Percentiles rank a stretch among this genome's conserved stretches.
These are phyloP conservation scores for Pigoraptor vietnamica DNA, from an alignment of 78 protist species.

Conservation along the genomic window DNA sequence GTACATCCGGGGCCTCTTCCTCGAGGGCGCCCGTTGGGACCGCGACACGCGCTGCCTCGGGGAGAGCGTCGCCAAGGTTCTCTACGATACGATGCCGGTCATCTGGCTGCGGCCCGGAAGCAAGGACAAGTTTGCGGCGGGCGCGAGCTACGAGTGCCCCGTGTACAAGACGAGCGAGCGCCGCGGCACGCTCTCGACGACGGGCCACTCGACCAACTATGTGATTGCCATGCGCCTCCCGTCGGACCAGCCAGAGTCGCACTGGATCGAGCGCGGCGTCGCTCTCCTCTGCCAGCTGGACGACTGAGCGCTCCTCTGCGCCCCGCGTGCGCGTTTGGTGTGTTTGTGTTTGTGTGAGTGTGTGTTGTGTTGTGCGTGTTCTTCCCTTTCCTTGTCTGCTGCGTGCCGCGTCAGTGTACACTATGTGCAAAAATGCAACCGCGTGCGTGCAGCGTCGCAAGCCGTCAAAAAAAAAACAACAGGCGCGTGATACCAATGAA, in stretches of 20 bases:
- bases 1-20: slow-evolving; percentile 53
- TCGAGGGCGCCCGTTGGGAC: slow-evolving; percentile 78
- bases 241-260: slow-evolving; percentile 11
- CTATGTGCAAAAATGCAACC: too few relatives aligned
- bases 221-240: slow-evolving; percentile 66
- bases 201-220: slow-evolving; percentile 74
- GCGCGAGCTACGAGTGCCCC: slow-evolving; percentile 58
- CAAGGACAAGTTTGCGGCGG: background rate
- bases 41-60: background rate
- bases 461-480: background rate
- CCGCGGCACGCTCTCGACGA: slow-evolving; percentile 57
- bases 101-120: slow-evolving; percentile 54
- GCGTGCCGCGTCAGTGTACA: too few relatives aligned
- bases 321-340: slow-evolving; percentile 71
- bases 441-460: background rate
- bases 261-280: slow-evolving; percentile 79
- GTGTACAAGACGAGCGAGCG: slow-evolving; percentile 63
- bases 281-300: slow-evolving; percentile 62
- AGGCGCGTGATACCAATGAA: too few relatives aligned
- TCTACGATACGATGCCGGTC: slow-evolving; percentile 69
- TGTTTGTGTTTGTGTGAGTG: background rate
- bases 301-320: slow-evolving; percentile 42
- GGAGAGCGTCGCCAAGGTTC: slow-evolving; percentile 78
- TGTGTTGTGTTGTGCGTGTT: too few relatives aligned
- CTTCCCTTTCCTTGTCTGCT: too few relatives aligned